Percentiles rank a stretch among this genome's conserved stretches.
Conservation (phyloP, 2,329 filamentous ascomycete species). For the Fusarium sp. region DNA sequence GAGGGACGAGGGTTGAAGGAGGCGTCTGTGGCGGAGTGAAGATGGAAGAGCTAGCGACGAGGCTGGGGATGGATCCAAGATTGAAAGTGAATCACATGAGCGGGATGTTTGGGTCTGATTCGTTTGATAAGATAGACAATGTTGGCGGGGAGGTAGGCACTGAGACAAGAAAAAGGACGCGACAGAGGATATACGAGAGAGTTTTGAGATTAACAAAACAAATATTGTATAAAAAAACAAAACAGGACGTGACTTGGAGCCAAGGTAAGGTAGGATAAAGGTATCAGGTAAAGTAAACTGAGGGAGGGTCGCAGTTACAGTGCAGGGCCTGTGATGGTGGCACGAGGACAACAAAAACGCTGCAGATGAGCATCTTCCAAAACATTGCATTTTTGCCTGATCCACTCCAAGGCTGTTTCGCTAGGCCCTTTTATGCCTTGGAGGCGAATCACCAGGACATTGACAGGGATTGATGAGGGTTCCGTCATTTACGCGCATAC, state of each 20-base stretch:
- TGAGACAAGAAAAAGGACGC: conserved; percentile 10
- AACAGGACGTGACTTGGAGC: conserved; percentile 10
- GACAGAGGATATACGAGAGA: conserved; percentile 3
- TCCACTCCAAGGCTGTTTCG: conserved; percentile 30
- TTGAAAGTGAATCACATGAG: conserved; percentile 38
- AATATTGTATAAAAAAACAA: conserved; percentile 5
- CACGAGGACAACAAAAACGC: conserved; percentile 30
- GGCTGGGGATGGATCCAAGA: conserved; percentile 18
- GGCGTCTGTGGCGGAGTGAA: conserved; percentile 30
- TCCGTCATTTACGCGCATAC: conserved; percentile 18
- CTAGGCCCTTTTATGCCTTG: conserved; percentile 25
- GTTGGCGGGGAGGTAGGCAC: conserved; percentile 1
- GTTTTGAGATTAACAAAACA: conserved; percentile 6
- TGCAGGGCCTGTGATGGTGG: conserved; percentile 30
- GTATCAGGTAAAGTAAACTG: not conserved
- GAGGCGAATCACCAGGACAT: conserved; percentile 30
- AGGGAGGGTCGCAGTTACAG: not conserved
- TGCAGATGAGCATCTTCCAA: conserved; percentile 24
- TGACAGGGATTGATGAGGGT: conserved; percentile 18
- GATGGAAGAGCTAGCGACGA: conserved; percentile 29
- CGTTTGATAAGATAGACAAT: conserved; percentile 21
- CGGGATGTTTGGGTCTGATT: conserved; percentile 29
- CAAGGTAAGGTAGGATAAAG: conserved; percentile 3
- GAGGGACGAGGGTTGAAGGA: conserved; percentile 11
- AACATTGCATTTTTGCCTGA: conserved; percentile 21